Evolutionary conservation across 108 stramenopile genomes (phyloP), one percentile per base, ranked within the genome.

Genomic region (Conticribra weissflogii): DNA sequence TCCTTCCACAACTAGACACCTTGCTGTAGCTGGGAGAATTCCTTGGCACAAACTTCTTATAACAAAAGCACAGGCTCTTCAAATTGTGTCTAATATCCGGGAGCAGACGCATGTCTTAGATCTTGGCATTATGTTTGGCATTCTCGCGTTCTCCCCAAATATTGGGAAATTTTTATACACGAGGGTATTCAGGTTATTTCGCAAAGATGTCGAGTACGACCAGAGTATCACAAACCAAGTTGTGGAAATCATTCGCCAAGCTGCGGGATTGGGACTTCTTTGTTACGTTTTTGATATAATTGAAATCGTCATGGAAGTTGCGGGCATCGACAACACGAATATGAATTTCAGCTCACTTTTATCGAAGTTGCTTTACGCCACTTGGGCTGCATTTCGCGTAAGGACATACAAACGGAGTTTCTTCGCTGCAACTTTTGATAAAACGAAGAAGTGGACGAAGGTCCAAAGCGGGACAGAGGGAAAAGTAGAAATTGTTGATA

Each of bases 11-110:
- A n/a, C n/a, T 28, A 34, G 31, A 45, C 9, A 14, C 62, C 57
- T 78, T 34, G 72, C 66, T 2, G 61, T 67, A 52, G 72, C 72
- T 54, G 79, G 79, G 12, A 51, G 79, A 5, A 80, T 80, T 28
- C 79, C 79, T 2, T 80, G 79, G 79, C 27, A 23, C 23, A 80
- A 80, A 34, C 55, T 80, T 7, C 27, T 52, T 47, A 30, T 80
- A 3, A 54, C 71, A 12, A 52, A 65, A 36, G 17, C 15, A 9
- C 71, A 80, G 64, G 45, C 47, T 0, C 44, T 2, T 18, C 36
- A 80, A 47, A 63, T 80, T 30, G 19, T 80, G 1, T 64, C 71
- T 24, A 80, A 73, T 58, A 68, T 80, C 41, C 63, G 72, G 32
- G 44, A 60, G 48, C 71, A 80, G 32, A 80, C 79, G 2, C 78